Evolutionary conservation across 495 filamentous ascomycete genomes (phyloP).

Genomic region (Aspergillus steynii): DNA sequence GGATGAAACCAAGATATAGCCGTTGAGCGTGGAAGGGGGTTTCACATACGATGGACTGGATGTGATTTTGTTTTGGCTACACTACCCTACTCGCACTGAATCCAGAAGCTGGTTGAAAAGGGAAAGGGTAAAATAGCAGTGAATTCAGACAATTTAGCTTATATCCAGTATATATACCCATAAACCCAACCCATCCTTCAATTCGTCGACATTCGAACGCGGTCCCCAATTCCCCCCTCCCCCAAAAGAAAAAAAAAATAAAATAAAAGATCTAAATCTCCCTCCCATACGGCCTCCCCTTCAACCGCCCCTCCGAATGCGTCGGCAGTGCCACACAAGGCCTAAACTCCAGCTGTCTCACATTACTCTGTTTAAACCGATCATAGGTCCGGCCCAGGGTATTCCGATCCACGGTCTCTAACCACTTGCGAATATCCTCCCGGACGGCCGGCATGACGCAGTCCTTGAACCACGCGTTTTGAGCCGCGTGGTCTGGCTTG

Average conservation of each 20-base stretch:
- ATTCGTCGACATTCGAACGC: too few relatives aligned
- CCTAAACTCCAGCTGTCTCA: background rate
- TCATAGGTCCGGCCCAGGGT: background rate
- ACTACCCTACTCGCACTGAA: too few relatives aligned
- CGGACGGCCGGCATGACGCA: background rate
- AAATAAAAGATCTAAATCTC: constrained; percentile 1
- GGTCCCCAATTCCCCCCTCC: too few relatives aligned
- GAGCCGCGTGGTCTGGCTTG: background rate
- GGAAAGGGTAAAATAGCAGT: too few relatives aligned
- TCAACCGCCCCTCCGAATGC: background rate
- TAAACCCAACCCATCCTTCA: too few relatives aligned
- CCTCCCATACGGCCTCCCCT: background rate
- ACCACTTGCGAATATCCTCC: background rate
- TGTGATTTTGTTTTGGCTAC: too few relatives aligned
- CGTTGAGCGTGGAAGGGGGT: too few relatives aligned
- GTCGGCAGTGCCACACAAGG: background rate
- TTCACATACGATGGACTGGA: too few relatives aligned
- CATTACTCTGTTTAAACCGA: background rate
- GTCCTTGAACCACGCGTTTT: background rate
- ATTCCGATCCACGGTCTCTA: background rate
- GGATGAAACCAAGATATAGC: background rate
- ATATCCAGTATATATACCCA: too few relatives aligned
- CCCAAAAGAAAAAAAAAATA: constrained; percentile 1
- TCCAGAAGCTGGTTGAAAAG: too few relatives aligned
- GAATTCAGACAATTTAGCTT: too few relatives aligned